These are phyloP conservation scores for Dillenia suffruticosa DNA, from an alignment of 164 flowering plant species.

Conservation along the genomic window DNA sequence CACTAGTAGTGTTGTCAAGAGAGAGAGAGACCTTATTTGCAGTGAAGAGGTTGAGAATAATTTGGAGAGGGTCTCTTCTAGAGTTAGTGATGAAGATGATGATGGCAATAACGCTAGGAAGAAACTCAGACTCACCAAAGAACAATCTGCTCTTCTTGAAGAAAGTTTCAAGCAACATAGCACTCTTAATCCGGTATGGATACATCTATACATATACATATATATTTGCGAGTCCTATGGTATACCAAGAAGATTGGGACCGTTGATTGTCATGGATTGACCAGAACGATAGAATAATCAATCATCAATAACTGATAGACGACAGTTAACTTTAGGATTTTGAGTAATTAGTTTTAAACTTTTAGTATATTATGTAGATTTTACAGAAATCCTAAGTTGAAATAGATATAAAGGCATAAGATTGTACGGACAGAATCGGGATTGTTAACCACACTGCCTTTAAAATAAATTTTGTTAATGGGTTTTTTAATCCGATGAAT, in stretches of 20 bases:
- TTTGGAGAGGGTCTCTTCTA: constrained; percentile 31
- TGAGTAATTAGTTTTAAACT: too few relatives aligned
- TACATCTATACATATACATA: not conserved
- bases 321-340: too few relatives aligned
- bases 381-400: too few relatives aligned
- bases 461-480: too few relatives aligned
- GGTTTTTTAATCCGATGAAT: too few relatives aligned
- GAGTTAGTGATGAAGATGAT: constrained; percentile 71
- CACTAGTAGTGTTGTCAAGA: constrained; percentile 21
- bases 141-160: constrained; percentile 59
- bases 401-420: too few relatives aligned
- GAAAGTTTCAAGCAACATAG: constrained; percentile 64
- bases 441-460: too few relatives aligned
- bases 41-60: constrained; percentile 40
- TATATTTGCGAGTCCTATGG: not conserved
- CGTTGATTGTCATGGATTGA: too few relatives aligned
- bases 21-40: constrained; percentile 42
- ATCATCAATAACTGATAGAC: too few relatives aligned
- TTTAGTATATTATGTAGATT: too few relatives aligned
- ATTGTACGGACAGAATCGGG: too few relatives aligned
- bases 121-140: constrained; percentile 68
- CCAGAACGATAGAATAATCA: not conserved
- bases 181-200: constrained; percentile 61
- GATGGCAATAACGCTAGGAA: constrained; percentile 50
- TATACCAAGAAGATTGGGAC: not conserved